phyloP scores from a whole-genome alignment of 2,329 filamentous ascomycete genomes.

The Westerdykella sp. region DNA sequence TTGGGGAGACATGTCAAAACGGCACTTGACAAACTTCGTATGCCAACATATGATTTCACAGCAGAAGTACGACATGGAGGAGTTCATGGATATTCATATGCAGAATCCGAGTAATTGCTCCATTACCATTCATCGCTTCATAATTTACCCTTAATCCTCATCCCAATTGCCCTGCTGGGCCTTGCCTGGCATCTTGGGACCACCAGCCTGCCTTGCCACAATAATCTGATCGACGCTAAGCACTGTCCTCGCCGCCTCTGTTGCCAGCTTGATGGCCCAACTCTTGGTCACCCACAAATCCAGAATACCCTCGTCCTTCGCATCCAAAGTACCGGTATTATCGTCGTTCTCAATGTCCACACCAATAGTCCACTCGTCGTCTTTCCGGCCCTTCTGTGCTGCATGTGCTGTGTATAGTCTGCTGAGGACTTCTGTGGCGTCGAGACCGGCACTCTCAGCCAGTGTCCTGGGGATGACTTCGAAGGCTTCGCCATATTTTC shows the following conservation, averaged over 20 bases:
- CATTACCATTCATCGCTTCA: background rate
- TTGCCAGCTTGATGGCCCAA: constrained; percentile 96
- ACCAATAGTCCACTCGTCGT: constrained; percentile 81
- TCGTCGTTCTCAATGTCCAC: constrained; percentile 91
- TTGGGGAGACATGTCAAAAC: no score
- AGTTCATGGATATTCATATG: no score
- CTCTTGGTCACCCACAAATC: constrained; percentile 88
- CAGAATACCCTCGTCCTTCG: constrained; percentile 80
- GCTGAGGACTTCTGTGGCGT: constrained; percentile 94
- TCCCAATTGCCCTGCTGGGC: constrained; percentile 67
- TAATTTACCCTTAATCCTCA: constrained; percentile 44
- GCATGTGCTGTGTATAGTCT: constrained; percentile 89
- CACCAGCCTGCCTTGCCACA: constrained; percentile 92
- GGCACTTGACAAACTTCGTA: no score
- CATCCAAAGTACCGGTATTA: constrained; percentile 73
- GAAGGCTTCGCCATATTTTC: constrained; percentile 95
- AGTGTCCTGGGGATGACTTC: constrained; percentile 92
- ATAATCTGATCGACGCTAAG: constrained; percentile 98
- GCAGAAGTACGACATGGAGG: no score
- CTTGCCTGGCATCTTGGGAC: constrained; percentile 91
- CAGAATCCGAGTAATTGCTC: no score
- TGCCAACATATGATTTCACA: no score
- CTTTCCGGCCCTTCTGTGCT: constrained; percentile 44
- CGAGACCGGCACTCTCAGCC: constrained; percentile 89
- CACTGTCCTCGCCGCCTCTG: constrained; percentile 87